phyloP scores from a whole-genome alignment of 2,329 filamentous ascomycete genomes.

The Colletotrichum gigasporum region DNA sequence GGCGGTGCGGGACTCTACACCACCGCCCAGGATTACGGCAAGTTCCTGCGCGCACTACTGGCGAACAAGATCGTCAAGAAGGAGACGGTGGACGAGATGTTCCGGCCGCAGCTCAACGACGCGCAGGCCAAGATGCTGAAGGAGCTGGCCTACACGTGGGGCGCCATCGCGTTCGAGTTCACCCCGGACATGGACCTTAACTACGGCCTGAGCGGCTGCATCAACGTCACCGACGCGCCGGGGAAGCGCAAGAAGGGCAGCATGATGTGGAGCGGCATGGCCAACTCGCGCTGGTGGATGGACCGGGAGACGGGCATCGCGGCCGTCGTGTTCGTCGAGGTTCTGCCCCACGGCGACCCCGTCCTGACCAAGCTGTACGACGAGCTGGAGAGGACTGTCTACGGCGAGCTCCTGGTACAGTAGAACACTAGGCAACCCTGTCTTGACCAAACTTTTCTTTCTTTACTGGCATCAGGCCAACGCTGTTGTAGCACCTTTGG shows the following conservation, averaged over 20 bases:
- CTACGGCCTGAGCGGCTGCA: slow-evolving; percentile 48
- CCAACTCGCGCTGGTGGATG: slow-evolving; percentile 54
- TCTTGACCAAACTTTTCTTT: no score
- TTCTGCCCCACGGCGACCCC: slow-evolving; percentile 48
- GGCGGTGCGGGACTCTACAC: slow-evolving; percentile 55
- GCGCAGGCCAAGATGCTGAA: slow-evolving; percentile 37
- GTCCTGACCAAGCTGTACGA: slow-evolving; percentile 47
- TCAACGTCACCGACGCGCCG: slow-evolving; percentile 49
- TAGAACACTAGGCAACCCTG: background rate
- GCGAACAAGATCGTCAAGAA: slow-evolving; percentile 40
- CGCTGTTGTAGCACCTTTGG: no score
- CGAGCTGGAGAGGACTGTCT: slow-evolving; percentile 51
- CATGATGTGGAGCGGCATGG: slow-evolving; percentile 54
- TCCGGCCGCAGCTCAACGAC: slow-evolving; percentile 50
- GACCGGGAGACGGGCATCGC: slow-evolving; percentile 50
- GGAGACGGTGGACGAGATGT: slow-evolving; percentile 45
- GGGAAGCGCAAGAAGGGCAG: slow-evolving; percentile 52
- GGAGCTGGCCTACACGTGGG: slow-evolving; percentile 33
- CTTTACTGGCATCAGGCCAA: no score
- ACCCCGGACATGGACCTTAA: slow-evolving; percentile 42
- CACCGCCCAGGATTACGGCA: slow-evolving; percentile 50
- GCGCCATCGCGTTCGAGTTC: slow-evolving; percentile 48
- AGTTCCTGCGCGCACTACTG: slow-evolving; percentile 46
- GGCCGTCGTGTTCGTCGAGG: slow-evolving; percentile 48
- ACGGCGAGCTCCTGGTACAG: slow-evolving; percentile 36